Evolutionary conservation across 2,329 filamentous ascomycete species (phyloP), one percentile per base, ranked within the genome.

Genomic region (Alternaria ethzedia): DNA sequence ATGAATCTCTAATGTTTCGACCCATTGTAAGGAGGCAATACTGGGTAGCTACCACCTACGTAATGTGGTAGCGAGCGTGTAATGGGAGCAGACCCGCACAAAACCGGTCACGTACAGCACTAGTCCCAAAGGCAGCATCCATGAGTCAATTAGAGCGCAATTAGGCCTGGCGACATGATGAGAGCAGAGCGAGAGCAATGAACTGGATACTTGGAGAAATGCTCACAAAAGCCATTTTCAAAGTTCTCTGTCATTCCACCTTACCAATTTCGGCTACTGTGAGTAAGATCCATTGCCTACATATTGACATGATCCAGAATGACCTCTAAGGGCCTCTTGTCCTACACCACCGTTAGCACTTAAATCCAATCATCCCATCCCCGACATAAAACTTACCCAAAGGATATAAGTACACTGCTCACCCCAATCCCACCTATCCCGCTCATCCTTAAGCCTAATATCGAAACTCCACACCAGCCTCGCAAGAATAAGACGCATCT

Each of bases 391-490:
- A 52, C 64, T 57, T 57, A 64, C 67, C 74, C 75, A 77, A 13
- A 72, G 47, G 4, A 74, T 63, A 58, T 70, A 72, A 1, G 70
- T 71, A 6, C 59, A 58, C 51, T 75, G 73, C 23, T 70, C 66
- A 0, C 71, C 72, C 69, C 71, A 77, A 20, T 74, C 72, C 46
- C 64, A 72, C 1, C 36, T 52, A 11, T 68, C 64, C 0, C 41
- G 21, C 25, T 63, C 50, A 30, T 72, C 58, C 9, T 45, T 66
- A 17, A 69, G 13, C 4, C 4, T 25, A 1, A 75, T 12, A 66
- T 84, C 79, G 58, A 83, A 84, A 2, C 72, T 70, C 69, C 72
- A 83, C 5, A 83, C 30, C 30, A 83, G 43, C 59, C 79, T 80
- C 4, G 81, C 74, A 20, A 84, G 61, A 3, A 81, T 77, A 3